These are phyloP conservation scores for Combretum micranthum DNA, from an alignment of 345 rosid species.

Conservation along the genomic window DNA sequence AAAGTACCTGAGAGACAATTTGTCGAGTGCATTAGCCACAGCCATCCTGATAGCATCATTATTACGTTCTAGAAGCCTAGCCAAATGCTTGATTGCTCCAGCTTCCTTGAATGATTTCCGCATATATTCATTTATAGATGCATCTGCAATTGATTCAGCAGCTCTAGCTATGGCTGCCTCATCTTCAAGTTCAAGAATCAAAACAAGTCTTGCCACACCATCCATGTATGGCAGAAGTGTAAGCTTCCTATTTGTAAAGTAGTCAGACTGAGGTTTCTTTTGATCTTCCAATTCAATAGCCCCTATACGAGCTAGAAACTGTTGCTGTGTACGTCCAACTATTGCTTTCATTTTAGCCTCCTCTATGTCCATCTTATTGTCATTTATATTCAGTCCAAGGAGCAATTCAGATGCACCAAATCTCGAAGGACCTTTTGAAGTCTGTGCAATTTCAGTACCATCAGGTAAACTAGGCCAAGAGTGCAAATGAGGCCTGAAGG, in stretches of 20 bases:
- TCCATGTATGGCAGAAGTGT: slow-evolving; percentile 71
- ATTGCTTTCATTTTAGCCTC: slow-evolving; percentile 71
- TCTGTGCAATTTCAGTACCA: slow-evolving; percentile 52
- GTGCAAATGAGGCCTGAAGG: slow-evolving; percentile 52
- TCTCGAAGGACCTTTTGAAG: slow-evolving; percentile 47
- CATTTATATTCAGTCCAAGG: slow-evolving; percentile 51
- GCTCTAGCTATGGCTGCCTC: slow-evolving; percentile 61
- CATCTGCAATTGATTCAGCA: slow-evolving; percentile 71
- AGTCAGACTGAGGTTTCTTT: slow-evolving; percentile 30
- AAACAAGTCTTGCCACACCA: slow-evolving; percentile 84
- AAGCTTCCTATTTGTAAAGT: slow-evolving; percentile 21
- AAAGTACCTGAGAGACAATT: slow-evolving; percentile 62
- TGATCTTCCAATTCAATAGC: slow-evolving; percentile 64
- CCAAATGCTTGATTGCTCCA: slow-evolving; percentile 65
- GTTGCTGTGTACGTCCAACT: slow-evolving; percentile 68
- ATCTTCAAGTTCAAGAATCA: slow-evolving; percentile 77
- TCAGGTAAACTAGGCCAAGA: slow-evolving; percentile 88
- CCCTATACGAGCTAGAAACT: slow-evolving; percentile 79
- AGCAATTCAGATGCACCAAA: slow-evolving; percentile 77
- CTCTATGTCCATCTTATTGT: slow-evolving; percentile 35
- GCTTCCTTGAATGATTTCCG: slow-evolving; percentile 78
- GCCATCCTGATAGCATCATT: slow-evolving; percentile 45
- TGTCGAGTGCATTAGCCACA: slow-evolving; percentile 55
- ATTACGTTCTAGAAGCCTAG: slow-evolving; percentile 57
- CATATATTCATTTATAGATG: slow-evolving; percentile 71